Evolutionary conservation across 768 basidiomycete genomes (phyloP), one percentile per base, ranked within the genome.

Genomic region (Auricularia sp.): DNA sequence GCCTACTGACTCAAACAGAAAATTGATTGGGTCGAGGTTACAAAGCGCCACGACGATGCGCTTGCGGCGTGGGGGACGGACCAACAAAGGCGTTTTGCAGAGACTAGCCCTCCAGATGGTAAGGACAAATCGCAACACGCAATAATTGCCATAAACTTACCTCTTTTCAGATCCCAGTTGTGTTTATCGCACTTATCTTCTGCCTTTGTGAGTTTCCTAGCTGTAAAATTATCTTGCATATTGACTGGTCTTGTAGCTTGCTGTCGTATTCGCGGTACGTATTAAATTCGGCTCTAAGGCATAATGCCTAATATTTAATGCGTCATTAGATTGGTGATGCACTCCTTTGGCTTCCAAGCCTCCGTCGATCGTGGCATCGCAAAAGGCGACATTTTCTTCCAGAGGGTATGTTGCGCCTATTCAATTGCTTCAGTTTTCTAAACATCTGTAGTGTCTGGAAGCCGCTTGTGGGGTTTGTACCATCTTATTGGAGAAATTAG

Each of bases 321-420:
- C 29, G 29, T 29, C 29, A 29, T 29, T 29, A 42, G 90, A 16
- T 83, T 92, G 11, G 90, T 92, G 61, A 90, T 92, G 88, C 90
- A 83, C 70, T 92, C 90, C 0, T 92, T 92, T 69, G 90, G 88
- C 3, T 92, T 92, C 76, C 90, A 92, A 68, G 87, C 91, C 69
- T 89, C 89, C 1, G 90, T 84, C 73, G 83, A 86, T 68, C 82
- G 87, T 7, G 88, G 89, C 1, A 81, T 89, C 35, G 79, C 84
- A 67, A 74, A 79, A 1, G 81, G 80, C 1, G 88, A 90, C 72
- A 70, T 90, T 24, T 88, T 88, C 73, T 85, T 91, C 67, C 82
- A 78, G 64, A 87, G 85, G 80, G 90, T 87, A 35, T 62, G 87
- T 78, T 54, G 21, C 3, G 18, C 37, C 6, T 36, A 21, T 13